Evolutionary conservation across 345 rosid genomes (phyloP), one percentile per base, ranked within the genome.

Genomic region (Rhodomyrtus tomentosa): DNA sequence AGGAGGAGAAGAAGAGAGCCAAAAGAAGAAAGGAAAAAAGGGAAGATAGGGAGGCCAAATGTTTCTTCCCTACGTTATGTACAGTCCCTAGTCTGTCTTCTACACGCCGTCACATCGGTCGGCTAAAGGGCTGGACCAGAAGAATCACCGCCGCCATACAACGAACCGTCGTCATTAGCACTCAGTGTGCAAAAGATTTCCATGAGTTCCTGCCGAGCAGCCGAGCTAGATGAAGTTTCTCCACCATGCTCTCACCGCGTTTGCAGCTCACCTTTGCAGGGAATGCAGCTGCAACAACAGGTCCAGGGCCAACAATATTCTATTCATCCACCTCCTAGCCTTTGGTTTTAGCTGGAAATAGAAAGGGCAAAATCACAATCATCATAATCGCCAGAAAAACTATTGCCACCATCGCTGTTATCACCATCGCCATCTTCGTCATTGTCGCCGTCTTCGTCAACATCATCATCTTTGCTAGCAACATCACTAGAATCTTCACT

Each of bases 341-440:
- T 52, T 91, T 9, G 91, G 92, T 86, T 91, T 93, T 48, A 88
- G 90, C 98, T 93, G 94, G 86, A 89, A 84, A 93, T 88, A 88
- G 86, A 86, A 89, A 89, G 88, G 84, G 83, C 49, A 14, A 80
- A 85, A 82, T 85, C 48, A 84, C 27, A 55, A 79, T 82, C 87
- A 91, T 85, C 89, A 89, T 55, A 85, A 81, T 81, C 81, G 49
- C 80, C 86, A 80, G 72, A 50, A 79, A 12, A 80, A 85, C 54
- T 80, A 83, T 48, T 84, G 84, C 45, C 81, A 52, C 24, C 29
- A 45, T 73, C 81, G 81, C 86, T 55, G 5, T 55, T 72, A 83
- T 32, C 86, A 83, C 82, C 85, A 88, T n/a, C 82, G 55, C 59
- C 90, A 55, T 8, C 84, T 50, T 80, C 38, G 21, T 7, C 42